Base-by-base conservation (phyloP, 768 basidiomycete genomes). In the Termitomyces sp. region DNA sequence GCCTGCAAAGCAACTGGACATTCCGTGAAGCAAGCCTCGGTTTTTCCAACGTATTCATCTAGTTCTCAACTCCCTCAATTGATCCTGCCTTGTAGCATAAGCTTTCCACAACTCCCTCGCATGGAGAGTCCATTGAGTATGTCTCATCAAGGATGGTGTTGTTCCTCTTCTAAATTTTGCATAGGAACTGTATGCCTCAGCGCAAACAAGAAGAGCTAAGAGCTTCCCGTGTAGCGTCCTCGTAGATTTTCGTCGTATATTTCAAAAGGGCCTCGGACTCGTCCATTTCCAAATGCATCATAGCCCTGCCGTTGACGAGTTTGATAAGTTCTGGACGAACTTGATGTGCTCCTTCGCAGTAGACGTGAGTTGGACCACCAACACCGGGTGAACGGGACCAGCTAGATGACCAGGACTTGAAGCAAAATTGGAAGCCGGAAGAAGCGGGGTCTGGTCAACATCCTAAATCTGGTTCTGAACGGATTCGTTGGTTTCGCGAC, bases 81-180 rank as follows among this genome's bases (percentile, higher is more conserved):
- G 32, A 25, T 59, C 59, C 48, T 43, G 43, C 32, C 49, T 48
- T 56, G 55, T 59, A n/a, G 62, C 62, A n/a, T 61, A 60, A 20
- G 54, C 63, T 48, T 46, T 54, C 61, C 61, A 62, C n/a, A 29
- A 31, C 3, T 63, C 62, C 53, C 53, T 42, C 25, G 29, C 65
- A 51, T 14, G 57, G 60, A 37, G 59, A 60, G 11, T 63, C 49
- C 69, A 72, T 67, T 12, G 61, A 43, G 29, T 43, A 52, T 12
- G 71, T 72, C 53, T 74, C 74, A 61, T 77, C 74, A 68, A 69
- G 70, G n/a, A 72, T 43, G 25, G 62, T 62, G 54, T 56, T 60
- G 56, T 72, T 67, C 5, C 63, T 40, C 58, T 72, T 73, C 65
- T 62, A 31, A 57, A 52, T 4, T 66, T 50, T 48, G 9, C 71